Conservation (phyloP, 495 filamentous ascomycete species). For the Entonaema liquescens region DNA sequence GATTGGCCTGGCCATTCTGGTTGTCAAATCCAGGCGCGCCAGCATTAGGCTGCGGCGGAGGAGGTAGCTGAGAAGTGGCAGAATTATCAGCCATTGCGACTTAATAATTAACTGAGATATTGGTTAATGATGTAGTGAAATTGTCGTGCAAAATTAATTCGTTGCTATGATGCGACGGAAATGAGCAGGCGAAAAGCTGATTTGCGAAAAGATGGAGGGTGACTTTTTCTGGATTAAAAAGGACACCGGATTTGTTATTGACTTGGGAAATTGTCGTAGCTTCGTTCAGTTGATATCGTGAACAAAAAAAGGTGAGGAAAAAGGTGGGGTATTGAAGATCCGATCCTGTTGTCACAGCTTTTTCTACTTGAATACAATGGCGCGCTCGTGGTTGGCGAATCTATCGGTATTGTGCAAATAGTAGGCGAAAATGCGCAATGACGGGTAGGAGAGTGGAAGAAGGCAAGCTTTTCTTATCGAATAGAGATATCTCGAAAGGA, state of each 20-base stretch:
- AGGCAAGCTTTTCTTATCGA: constrained; percentile 17
- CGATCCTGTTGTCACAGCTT: constrained; percentile 21
- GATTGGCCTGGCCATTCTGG: constrained; percentile 72
- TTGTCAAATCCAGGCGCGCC: constrained; percentile 76
- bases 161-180: constrained; percentile 31
- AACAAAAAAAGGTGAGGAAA: constrained; percentile 15
- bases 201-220: constrained; percentile 23
- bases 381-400: constrained; percentile 35
- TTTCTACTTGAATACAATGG: constrained; percentile 25
- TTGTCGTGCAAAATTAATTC: constrained; percentile 31
- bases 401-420: constrained; percentile 34
- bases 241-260: constrained; percentile 13
- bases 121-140: constrained; percentile 31
- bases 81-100: constrained; percentile 74
- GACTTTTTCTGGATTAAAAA: constrained; percentile 19
- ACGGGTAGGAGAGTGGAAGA: constrained; percentile 25
- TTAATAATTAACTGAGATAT: constrained; percentile 13
- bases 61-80: constrained; percentile 66
- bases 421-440: constrained; percentile 31
- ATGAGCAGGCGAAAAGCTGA: constrained; percentile 26
- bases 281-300: constrained; percentile 31
- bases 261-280: constrained; percentile 27
- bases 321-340: constrained; percentile 32
- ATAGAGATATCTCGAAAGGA: constrained; percentile 1
- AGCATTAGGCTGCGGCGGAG: constrained; percentile 70